These are phyloP conservation scores for Morella rubra DNA, from an alignment of 306 rosid species.

Conservation along the genomic window DNA sequence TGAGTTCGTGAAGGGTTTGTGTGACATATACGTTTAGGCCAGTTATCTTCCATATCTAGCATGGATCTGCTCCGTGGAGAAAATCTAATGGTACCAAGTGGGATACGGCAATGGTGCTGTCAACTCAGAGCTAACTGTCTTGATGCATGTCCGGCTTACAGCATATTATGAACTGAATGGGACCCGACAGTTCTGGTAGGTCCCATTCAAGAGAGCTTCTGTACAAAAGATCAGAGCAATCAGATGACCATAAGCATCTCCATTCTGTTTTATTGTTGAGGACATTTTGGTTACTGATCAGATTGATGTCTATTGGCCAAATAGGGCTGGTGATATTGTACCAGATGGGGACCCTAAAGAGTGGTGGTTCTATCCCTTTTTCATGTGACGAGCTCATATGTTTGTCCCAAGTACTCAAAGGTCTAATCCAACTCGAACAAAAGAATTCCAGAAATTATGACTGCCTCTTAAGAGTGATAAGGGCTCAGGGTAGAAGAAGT, in stretches of 20 bases:
- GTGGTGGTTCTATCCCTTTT: conserved; percentile 31
- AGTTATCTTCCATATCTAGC: conserved; percentile 37
- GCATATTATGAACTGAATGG: conserved; percentile 35
- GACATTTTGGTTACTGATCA: conserved; percentile 50
- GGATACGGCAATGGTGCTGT: conserved; percentile 38
- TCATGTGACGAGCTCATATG: conserved; percentile 62
- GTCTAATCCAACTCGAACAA: conserved; percentile 30
- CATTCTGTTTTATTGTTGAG: conserved; percentile 53
- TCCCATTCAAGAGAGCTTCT: conserved; percentile 47
- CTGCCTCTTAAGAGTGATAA: conserved; percentile 4
- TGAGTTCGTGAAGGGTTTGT: conserved; percentile 22
- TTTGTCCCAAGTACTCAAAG: conserved; percentile 37
- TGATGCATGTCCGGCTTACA: conserved; percentile 36
- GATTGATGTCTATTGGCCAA: conserved; percentile 38
- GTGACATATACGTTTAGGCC: conserved; percentile 38
- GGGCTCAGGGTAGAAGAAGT: too few relatives aligned
- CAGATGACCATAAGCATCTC: conserved; percentile 52
- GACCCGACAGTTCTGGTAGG: conserved; percentile 41
- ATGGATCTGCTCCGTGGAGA: conserved; percentile 38
- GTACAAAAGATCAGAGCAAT: conserved; percentile 50
- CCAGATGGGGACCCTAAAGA: conserved; percentile 42
- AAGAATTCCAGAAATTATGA: conserved; percentile 18
- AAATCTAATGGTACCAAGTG: conserved; percentile 36
- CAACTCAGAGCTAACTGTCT: conserved; percentile 37
- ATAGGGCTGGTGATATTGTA: conserved; percentile 19